A percentile compares a stretch with the other conserved stretches of the same genome.
These are phyloP conservation scores for Ilyonectria destructans DNA, from an alignment of 2,329 filamentous ascomycete genomes.

Conservation along the genomic window DNA sequence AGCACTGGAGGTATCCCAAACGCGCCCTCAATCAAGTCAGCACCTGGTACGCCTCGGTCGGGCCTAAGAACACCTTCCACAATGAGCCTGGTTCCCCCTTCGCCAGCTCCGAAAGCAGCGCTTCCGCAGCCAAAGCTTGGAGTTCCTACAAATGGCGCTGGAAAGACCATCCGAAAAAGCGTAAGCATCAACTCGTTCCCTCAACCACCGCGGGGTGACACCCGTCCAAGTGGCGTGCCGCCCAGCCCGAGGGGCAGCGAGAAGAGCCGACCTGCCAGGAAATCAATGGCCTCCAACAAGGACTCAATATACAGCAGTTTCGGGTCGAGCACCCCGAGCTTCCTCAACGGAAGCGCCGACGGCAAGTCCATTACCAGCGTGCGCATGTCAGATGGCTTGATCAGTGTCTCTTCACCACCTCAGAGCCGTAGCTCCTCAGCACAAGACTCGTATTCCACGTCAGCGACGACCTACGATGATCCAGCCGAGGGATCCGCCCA, in stretches of 20 bases:
- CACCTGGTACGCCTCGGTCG: conserved; percentile 69
- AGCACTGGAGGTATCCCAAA: conserved; percentile 68
- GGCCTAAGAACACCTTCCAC: conserved; percentile 74
- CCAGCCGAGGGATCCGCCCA: conserved; percentile 69
- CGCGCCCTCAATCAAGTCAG: conserved; percentile 56
- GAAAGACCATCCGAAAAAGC: conserved; percentile 85
- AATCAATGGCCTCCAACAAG: conserved; percentile 68
- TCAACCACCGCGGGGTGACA: conserved; percentile 83
- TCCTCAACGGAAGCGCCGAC: conserved; percentile 85
- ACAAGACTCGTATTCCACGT: conserved; percentile 93
- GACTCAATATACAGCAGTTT: conserved; percentile 68
- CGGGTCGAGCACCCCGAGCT: conserved; percentile 74
- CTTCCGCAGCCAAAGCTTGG: conserved; percentile 71
- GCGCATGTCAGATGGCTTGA: conserved; percentile 81
- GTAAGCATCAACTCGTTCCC: conserved; percentile 97
- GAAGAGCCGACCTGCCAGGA: conserved; percentile 64
- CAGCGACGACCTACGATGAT: conserved; percentile 91
- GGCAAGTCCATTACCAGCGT: conserved; percentile 80
- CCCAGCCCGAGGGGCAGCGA: conserved; percentile 73
- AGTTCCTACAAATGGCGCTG: conserved; percentile 71
- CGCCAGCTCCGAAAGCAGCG: conserved; percentile 68
- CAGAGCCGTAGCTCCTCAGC: conserved; percentile 94
- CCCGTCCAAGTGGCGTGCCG: conserved; percentile 73
- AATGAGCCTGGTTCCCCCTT: conserved; percentile 67
- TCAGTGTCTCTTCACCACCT: conserved; percentile 85